These are phyloP conservation scores for Pythium pyrilobum DNA, from an alignment of 352 stramenopile genomes.

Conservation along the genomic window DNA sequence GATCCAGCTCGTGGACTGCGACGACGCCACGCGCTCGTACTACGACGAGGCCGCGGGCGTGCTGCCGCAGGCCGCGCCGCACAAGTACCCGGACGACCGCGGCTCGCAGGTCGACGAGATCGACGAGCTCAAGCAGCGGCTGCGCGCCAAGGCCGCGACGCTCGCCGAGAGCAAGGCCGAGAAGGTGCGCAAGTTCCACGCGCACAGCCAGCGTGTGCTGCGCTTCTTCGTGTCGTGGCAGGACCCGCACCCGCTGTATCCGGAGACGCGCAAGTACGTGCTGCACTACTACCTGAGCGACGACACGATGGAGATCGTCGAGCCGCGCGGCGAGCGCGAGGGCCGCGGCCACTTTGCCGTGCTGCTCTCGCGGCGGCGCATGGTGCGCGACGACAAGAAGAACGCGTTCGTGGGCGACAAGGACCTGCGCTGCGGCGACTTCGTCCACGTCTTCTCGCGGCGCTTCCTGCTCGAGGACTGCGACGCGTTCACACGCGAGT, in stretches of 20 bases:
- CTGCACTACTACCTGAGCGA: constrained; percentile 92
- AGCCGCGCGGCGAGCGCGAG: constrained; percentile 52
- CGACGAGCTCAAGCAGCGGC: constrained; percentile 41
- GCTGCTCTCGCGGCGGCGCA: constrained; percentile 72
- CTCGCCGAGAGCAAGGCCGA: constrained; percentile 34
- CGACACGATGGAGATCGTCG: constrained; percentile 89
- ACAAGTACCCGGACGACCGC: constrained; percentile 78
- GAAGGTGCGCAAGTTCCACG: constrained; percentile 64
- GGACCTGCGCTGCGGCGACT: constrained; percentile 82
- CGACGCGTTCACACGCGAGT: constrained; percentile 87
- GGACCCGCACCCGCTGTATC: constrained; percentile 87
- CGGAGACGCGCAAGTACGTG: constrained; percentile 83
- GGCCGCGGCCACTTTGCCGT: constrained; percentile 66
- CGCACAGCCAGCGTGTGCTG: constrained; percentile 82
- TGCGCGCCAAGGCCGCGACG: constrained; percentile 23
- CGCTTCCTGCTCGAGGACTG: constrained; percentile 89
- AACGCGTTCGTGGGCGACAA: constrained; percentile 44
- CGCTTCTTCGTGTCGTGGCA: constrained; percentile 91
- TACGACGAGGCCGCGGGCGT: constrained; percentile 49
- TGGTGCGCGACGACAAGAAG: constrained; percentile 35
- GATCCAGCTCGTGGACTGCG: constrained; percentile 87
- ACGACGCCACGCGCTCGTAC: constrained; percentile 78
- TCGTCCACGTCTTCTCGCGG: constrained; percentile 79
- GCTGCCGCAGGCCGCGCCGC: constrained; percentile 26
- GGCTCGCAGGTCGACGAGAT: constrained; percentile 45